phyloP scores from a whole-genome alignment of 2,329 filamentous ascomycete genomes.

The Venturiaceae sp. region DNA sequence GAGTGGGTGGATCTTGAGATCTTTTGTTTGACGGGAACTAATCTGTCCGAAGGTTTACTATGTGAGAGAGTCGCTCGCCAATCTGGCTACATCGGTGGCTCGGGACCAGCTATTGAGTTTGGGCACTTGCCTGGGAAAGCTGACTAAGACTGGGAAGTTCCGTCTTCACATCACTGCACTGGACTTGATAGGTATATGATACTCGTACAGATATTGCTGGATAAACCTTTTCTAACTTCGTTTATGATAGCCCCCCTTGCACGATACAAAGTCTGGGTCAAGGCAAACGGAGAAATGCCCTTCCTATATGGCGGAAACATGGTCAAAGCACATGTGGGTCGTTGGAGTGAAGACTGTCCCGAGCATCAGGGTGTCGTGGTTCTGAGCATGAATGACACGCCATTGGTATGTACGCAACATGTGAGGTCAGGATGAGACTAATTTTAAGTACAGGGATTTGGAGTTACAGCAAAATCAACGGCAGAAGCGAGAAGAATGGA shows the following conservation, averaged over 20 bases:
- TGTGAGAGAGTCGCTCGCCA: conserved; percentile 72
- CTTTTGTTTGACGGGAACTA: no score
- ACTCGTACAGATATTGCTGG: no score
- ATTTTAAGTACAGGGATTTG: conserved; percentile 58
- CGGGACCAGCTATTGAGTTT: conserved; percentile 75
- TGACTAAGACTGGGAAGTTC: conserved; percentile 96
- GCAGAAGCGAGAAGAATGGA: conserved; percentile 76
- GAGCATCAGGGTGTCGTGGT: conserved; percentile 90
- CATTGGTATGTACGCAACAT: conserved; percentile 40
- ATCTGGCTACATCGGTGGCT: conserved; percentile 49
- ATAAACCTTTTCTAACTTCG: no score
- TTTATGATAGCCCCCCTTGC: conserved; percentile 88
- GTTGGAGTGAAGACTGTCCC: conserved; percentile 85
- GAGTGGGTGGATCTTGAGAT: no score
- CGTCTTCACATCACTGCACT: conserved; percentile 87
- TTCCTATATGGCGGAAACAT: conserved; percentile 92
- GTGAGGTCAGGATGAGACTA: background rate
- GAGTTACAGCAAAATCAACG: conserved; percentile 79
- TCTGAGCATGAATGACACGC: conserved; percentile 83
- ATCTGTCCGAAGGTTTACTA: conserved; percentile 93
- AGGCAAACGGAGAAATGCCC: conserved; percentile 93
- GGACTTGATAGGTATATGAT: no score
- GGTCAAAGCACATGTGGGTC: conserved; percentile 70
- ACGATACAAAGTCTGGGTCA: conserved; percentile 95
- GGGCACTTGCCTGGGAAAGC: conserved; percentile 88